phyloP scores from a whole-genome alignment of 345 rosid species.

The Gossypium raimondii region DNA sequence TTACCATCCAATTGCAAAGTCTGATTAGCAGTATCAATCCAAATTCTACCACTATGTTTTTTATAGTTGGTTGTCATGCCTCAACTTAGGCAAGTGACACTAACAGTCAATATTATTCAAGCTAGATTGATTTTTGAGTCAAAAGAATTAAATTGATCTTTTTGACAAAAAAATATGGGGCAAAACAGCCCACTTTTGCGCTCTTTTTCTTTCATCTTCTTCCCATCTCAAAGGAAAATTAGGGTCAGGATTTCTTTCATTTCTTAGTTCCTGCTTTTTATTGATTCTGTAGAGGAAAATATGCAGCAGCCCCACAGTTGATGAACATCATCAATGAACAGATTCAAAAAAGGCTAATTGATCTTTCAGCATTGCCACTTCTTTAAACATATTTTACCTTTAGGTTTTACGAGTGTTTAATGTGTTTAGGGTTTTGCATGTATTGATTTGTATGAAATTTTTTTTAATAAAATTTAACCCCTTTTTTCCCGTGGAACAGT shows the following conservation, averaged over 20 bases:
- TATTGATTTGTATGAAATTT: not conserved
- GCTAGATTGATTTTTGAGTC: too few species aligned
- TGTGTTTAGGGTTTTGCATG: slow-evolving; percentile 6
- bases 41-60: too few species aligned
- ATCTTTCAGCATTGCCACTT: not conserved
- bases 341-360: slow-evolving; percentile 39
- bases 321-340: slow-evolving; percentile 43
- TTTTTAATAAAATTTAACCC: not conserved
- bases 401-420: not conserved
- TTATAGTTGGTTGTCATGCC: too few species aligned
- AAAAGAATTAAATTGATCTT: too few species aligned
- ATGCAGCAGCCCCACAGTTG: slow-evolving; percentile 44
- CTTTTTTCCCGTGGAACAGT: not conserved
- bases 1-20: too few species aligned
- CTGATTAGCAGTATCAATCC: too few species aligned
- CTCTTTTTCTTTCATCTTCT: not conserved
- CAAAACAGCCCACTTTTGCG: not conserved
- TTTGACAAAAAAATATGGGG: not conserved
- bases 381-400: not conserved
- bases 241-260: not conserved
- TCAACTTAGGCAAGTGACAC: too few species aligned
- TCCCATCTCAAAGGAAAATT: not conserved
- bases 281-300: not conserved
- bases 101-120: too few species aligned
- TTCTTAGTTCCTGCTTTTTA: not conserved